Evolutionary conservation across 208 protist species (phyloP), one percentile per base, ranked within the genome.

Genomic region (Acanthamoeba culbertsoni): DNA sequence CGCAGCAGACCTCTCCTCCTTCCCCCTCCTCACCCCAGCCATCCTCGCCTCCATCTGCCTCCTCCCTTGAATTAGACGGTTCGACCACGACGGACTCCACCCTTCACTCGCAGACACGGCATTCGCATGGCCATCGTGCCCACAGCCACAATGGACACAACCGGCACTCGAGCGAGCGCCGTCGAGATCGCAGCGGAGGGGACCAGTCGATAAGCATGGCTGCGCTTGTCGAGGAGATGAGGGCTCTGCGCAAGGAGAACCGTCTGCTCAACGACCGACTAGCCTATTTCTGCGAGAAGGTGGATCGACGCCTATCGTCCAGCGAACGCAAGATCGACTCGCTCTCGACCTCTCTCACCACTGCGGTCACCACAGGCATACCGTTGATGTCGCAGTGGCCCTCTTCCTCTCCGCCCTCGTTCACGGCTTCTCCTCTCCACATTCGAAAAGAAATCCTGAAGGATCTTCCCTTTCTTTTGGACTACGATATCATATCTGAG

Each of bases 251-350:
- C 18, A 73, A 73, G 63, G 63, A 73, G 63, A 73, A 73, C 63
- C 37, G 26, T 10, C 0, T 73, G 63, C 63, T 73, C 16, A 73
- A 73, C 63, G 63, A 73, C 2, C 37, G 43, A 37, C 37, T 73
- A 37, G 63, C 63, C 63, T 43, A 28, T 37, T 73, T 73, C 63
- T 73, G 63, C 63, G 63, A 73, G 63, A 73, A 73, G 63, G 63
- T 73, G 35, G 63, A 73, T 37, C 63, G 63, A 31, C 12, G 63
- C 35, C 63, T 73, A 7, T 23, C 18, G 14, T 73, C 63, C 1
- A 73, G 63, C 63, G 63, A 73, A 43, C 35, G 63, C 31, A 73
- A 73, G 63, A 73, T 73, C 63, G 63, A 73, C 35, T 45, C 63
- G 35, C 35, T 73, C 18, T 73, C 63, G 63, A 37, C 8, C 8